Percentiles rank a stretch among this genome's conserved stretches.
Evolutionary conservation across 176 grass and related monocot genomes (phyloP).

Genomic region (Avena sativa): DNA sequence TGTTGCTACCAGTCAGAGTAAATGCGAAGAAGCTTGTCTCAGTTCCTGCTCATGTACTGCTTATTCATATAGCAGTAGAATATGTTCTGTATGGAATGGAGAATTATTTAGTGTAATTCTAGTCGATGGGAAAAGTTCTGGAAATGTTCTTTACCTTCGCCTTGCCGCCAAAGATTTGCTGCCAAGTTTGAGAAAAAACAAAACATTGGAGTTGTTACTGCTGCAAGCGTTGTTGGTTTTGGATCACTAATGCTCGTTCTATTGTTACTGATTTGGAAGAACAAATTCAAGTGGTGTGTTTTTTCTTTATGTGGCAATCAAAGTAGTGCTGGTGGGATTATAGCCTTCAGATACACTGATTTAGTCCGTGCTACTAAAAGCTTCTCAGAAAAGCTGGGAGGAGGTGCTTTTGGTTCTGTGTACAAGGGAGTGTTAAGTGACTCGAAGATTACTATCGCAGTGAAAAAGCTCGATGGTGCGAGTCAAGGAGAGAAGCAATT

Average conservation of each 20-base stretch:
- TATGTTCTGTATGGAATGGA: not conserved
- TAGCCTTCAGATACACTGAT: constrained; percentile 16
- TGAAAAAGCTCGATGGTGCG: not conserved
- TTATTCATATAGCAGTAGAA: not conserved
- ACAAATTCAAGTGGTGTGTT: not conserved
- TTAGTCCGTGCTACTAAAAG: not conserved
- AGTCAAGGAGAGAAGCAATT: constrained; percentile 19
- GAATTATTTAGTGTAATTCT: not conserved
- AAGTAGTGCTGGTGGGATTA: not conserved
- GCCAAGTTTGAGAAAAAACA: not conserved
- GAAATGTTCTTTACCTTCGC: not conserved
- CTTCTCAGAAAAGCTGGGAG: not conserved
- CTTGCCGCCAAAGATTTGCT: not conserved
- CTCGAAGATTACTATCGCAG: not conserved
- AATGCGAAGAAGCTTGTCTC: not conserved
- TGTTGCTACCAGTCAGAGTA: not conserved
- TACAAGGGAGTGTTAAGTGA: not conserved
- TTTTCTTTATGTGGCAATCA: not conserved
- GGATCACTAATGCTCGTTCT: not conserved
- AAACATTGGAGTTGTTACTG: not conserved
- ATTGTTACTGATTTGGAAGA: not conserved
- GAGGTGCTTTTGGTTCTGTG: not conserved
- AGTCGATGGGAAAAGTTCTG: not conserved
- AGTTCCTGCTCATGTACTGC: not conserved
- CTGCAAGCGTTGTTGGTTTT: not conserved